phyloP scores from a whole-genome alignment of 176 grass and related monocot species.

The Carex myosuroides region DNA sequence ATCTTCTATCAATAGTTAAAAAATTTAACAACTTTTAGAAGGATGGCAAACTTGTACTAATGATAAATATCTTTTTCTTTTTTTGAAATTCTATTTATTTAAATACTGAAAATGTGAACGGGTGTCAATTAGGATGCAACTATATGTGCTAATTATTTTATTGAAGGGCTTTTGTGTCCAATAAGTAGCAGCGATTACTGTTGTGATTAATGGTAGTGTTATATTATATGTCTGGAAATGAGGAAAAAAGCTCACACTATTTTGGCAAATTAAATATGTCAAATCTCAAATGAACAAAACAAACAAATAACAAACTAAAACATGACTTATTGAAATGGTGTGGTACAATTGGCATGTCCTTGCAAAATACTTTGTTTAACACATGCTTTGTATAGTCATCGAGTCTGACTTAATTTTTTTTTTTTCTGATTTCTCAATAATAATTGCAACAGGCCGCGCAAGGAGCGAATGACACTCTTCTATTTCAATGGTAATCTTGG shows the following conservation, averaged over 20 bases:
- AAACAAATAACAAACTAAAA: background rate
- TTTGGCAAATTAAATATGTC: background rate
- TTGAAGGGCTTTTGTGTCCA: background rate
- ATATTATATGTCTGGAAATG: background rate
- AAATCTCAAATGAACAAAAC: background rate
- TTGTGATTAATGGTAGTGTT: background rate
- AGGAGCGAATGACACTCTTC: slow-evolving; percentile 72
- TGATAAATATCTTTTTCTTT: background rate
- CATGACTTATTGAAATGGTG: background rate
- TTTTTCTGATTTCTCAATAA: background rate
- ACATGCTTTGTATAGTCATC: background rate
- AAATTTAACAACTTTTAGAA: background rate
- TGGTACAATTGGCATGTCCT: background rate
- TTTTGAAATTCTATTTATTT: background rate
- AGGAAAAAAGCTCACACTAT: background rate
- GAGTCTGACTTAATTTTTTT: background rate
- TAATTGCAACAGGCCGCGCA: slow-evolving; percentile 42
- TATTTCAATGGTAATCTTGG: slow-evolving; percentile 99
- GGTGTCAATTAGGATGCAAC: background rate
- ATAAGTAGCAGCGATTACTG: background rate
- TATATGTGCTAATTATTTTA: background rate
- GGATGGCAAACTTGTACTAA: background rate
- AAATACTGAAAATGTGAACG: background rate
- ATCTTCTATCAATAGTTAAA: slow-evolving; percentile 18
- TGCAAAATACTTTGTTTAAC: background rate